Evolutionary conservation across 2,329 filamentous ascomycete genomes (phyloP).

Genomic region (Aspergillus ochraceus): DNA sequence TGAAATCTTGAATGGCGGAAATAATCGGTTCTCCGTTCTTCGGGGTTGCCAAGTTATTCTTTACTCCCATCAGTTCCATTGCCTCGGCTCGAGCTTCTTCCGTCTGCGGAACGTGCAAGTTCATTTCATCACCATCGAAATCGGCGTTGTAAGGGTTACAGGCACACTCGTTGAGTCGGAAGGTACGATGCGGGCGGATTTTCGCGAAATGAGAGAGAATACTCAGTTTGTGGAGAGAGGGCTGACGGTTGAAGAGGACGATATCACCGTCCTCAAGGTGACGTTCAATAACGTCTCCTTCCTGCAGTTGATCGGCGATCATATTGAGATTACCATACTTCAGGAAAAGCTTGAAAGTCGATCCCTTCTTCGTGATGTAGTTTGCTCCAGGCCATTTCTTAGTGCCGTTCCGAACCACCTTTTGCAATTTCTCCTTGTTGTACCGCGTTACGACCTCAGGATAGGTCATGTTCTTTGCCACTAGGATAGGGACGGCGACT

Average conservation of each 20-base stretch:
- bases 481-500: conserved; percentile 84
- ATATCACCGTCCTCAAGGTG: conserved; percentile 95
- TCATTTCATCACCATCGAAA: conserved; percentile 99
- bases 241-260: conserved; percentile 96
- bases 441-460: conserved; percentile 83
- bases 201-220: conserved; percentile 96
- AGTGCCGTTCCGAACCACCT: conserved; percentile 73
- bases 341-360: conserved; percentile 70
- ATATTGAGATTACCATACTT: conserved; percentile 71
- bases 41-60: conserved; percentile 91
- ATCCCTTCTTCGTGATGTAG: conserved; percentile 70
- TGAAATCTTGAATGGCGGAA: conserved; percentile 98
- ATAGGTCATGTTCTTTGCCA: conserved; percentile 96
- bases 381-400: conserved; percentile 86
- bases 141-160: conserved; percentile 98
- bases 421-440: conserved; percentile 78
- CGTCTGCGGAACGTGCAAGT: conserved; percentile 94
- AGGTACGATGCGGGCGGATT: conserved; percentile 91
- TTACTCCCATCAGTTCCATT: conserved; percentile 95
- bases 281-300: conserved; percentile 88
- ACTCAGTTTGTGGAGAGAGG: conserved; percentile 96
- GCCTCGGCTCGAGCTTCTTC: conserved; percentile 95
- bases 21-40: conserved; percentile 99
- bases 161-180: conserved; percentile 95
- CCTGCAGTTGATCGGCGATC: conserved; percentile 71